Base-by-base conservation (phyloP, 139 green algal genomes). In the Chlorella sorokiniana region DNA sequence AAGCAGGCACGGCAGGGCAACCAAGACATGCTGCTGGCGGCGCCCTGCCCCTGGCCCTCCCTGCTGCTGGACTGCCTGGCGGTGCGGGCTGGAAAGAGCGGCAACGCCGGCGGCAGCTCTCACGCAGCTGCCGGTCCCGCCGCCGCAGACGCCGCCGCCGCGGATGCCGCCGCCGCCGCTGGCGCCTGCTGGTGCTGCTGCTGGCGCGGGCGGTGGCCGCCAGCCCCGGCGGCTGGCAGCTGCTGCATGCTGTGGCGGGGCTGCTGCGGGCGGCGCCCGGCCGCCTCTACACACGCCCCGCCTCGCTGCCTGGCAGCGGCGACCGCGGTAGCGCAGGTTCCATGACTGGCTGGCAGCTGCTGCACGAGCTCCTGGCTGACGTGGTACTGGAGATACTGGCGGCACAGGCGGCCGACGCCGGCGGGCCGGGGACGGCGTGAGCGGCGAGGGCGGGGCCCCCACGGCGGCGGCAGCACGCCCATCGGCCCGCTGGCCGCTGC, bases 331-430 rank as follows among this genome's bases (percentile, higher is more conserved):
- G 44, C 40, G 76, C 20, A 0, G 3, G 31, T 9, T 4, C 22
- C 7, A 5, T 61, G 9, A 27, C 16, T 33, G 48, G 77, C 10
- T 87, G 76, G 59, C 75, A 78, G 37, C 65, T 90, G 44, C 48
- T 90, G 40, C 84, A 90, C 22, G 78, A 67, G 37, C 61, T 90
- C 68, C 64, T 89, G 25, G 78, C 84, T 20, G 86, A 89, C 48
- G 81, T 86, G 0, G 20, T 89, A 14, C 38, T 69, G 0, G 83
- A 81, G n/a, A 20, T 90, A 48, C 29, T 84, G 9, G 31, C 54
- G 7, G 51, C 65, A 0, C 62, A 85, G 51, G 45, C 56, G 20
- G 81, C 10, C 3, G 69, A 76, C 4, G 48, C 79, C 35, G 41
- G n/a, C n/a, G 35, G 7, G 38, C 65, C 9, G 73, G 27, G 2